Base-by-base conservation (phyloP, 768 basidiomycete genomes). In the Pisolithus microcarpus region DNA sequence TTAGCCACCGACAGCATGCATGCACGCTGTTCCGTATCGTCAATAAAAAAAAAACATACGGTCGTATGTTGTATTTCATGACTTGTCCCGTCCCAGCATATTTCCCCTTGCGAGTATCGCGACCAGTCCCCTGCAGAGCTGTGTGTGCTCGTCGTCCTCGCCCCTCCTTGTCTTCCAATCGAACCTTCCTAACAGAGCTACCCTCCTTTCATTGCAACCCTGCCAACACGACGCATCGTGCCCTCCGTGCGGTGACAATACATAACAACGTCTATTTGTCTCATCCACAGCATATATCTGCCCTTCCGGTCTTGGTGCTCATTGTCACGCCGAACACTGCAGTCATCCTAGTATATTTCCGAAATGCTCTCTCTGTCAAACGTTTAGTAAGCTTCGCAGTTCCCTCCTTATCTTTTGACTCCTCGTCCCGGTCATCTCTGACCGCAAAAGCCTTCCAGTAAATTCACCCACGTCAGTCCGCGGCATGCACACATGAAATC, bases 391-490 rank as follows among this genome's bases (percentile, higher is more conserved):
- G 45, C 51, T 44, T 15, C 28, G 2, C 44, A 21, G 18, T 9
- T 6, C 45, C 43, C 8, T 6, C 45, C 43, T 46, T 48, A 44
- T 48, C 40, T 52, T 34, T 48, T 30, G 36, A 30, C 37, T 26
- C 24, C 34, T 34, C 34, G 4, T 15, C 13, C 9, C 43, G 28
- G 28, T 42, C 28, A 45, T 30, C 30, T 24, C 37, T 52, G 16
- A 26, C 46, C 50, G 37, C 43, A 55, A 48, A 36, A 23, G 8
- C 31, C 38, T 13, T 16, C 26, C 31, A 11, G 50, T 51, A 51
- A 16, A 50, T 36, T 19, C 40, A 39, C 30, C 40, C 39, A 51
- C 51, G 46, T 37, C 46, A 49, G 34, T 51, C 53, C 53, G 50
- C 54, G 54, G 50, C 45, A 30, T 37, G 48, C 30, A 42, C 43